Evolutionary conservation across 345 rosid genomes (phyloP).

Genomic region (Arabis alpina): DNA sequence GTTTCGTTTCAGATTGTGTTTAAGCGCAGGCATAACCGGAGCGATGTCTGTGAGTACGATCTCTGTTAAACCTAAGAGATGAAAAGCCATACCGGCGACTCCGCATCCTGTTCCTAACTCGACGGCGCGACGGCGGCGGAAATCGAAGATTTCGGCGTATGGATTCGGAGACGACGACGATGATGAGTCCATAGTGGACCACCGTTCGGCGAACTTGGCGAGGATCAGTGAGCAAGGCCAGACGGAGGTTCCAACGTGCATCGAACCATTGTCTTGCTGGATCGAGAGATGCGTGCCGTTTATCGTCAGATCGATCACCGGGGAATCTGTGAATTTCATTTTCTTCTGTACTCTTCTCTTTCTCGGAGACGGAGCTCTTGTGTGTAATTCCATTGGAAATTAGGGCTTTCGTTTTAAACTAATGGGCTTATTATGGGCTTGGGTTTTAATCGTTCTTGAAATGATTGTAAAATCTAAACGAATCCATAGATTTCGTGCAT

Average conservation of each 20-base stretch:
- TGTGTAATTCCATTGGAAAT: not conserved
- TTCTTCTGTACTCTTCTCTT: not conserved
- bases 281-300: constrained; percentile 62
- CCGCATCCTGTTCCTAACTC: constrained; percentile 96
- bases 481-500: too few relatives aligned
- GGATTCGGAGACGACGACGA: constrained; percentile 49
- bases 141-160: constrained; percentile 71
- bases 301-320: constrained; percentile 75
- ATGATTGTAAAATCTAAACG: too few relatives aligned
- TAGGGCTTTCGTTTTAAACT: constrained; percentile 15
- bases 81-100: constrained; percentile 84
- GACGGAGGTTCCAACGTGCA: constrained; percentile 94
- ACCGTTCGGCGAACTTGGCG: constrained; percentile 89
- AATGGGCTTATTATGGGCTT: constrained; percentile 33
- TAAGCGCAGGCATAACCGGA: constrained; percentile 90
- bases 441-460: not conserved
- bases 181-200: constrained; percentile 53
- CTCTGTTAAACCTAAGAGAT: constrained; percentile 75
- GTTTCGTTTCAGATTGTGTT: constrained; percentile 91
- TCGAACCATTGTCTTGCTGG: constrained; percentile 82
- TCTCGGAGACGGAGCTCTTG: not conserved
- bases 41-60: constrained; percentile 82
- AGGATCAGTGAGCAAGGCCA: constrained; percentile 94
- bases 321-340: constrained; percentile 94
- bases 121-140: constrained; percentile 62